phyloP scores from a whole-genome alignment of 1,284 basidiomycete genomes.

The Omphalotus olearius region DNA sequence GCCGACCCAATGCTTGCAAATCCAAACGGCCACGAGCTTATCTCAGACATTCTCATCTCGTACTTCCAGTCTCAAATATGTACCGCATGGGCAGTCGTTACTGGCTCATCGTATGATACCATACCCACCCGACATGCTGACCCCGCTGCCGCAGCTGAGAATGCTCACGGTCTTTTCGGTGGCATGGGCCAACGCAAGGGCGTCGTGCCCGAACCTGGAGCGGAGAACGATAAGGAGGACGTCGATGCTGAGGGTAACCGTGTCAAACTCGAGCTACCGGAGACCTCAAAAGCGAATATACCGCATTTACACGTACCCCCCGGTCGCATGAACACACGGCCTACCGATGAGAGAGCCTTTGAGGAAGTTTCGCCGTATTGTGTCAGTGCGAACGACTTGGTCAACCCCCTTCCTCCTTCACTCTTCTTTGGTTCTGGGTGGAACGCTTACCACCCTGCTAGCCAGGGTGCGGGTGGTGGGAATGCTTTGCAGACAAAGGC shows the following conservation, averaged over 20 bases:
- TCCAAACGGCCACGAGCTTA: slow-evolving; percentile 73
- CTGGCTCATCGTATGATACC: slow-evolving; percentile 61
- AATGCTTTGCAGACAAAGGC: slow-evolving; percentile 47
- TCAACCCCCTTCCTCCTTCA: slow-evolving; percentile 88
- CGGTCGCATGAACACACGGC: slow-evolving; percentile 70
- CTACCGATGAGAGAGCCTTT: slow-evolving; percentile 52
- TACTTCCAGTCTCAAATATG: slow-evolving; percentile 90
- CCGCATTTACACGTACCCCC: slow-evolving; percentile 58
- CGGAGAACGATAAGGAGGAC: slow-evolving; percentile 26
- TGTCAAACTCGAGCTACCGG: slow-evolving; percentile 20
- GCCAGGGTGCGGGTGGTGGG: slow-evolving; percentile 9
- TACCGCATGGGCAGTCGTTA: slow-evolving; percentile 74
- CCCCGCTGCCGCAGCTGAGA: slow-evolving; percentile 29
- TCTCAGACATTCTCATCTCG: slow-evolving; percentile 81
- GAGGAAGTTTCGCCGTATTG: slow-evolving; percentile 88
- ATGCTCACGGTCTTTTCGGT: slow-evolving; percentile 61
- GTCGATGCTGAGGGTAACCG: slow-evolving; percentile 26
- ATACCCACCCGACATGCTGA: slow-evolving; percentile 40
- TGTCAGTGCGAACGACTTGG: slow-evolving; percentile 88
- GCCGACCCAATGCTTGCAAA: slow-evolving; percentile 83
- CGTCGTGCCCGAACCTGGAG: slow-evolving; percentile 39
- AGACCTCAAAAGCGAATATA: slow-evolving; percentile 27
- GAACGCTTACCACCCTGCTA: slow-evolving; percentile 68
- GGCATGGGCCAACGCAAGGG: slow-evolving; percentile 70
- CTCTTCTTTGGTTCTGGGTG: slow-evolving; percentile 91